These are phyloP conservation scores for Pestalotiopsis sp. DNA, from an alignment of 2,329 filamentous ascomycete species.

Conservation along the genomic window DNA sequence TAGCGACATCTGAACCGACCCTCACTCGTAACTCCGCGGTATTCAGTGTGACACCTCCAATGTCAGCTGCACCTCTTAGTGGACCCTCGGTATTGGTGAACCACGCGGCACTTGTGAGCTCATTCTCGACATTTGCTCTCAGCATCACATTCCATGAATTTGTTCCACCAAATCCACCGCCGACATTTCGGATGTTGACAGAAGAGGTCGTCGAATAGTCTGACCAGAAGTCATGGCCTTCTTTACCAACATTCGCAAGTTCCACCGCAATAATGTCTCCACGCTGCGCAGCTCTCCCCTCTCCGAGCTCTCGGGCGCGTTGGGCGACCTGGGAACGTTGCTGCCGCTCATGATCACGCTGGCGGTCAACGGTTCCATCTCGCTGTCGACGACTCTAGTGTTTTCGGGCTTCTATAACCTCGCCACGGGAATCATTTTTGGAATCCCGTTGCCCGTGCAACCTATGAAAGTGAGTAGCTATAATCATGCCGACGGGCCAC, in stretches of 20 bases:
- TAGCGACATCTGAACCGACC: neutral
- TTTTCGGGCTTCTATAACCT: slow-evolving; percentile 90
- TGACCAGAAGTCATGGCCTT: slow-evolving; percentile 22
- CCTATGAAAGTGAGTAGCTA: slow-evolving; percentile 65
- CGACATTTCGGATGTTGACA: neutral
- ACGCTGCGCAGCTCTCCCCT: slow-evolving; percentile 49
- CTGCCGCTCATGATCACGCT: slow-evolving; percentile 80
- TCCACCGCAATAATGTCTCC: slow-evolving; percentile 49
- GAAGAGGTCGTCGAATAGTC: neutral
- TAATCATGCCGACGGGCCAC: neutral
- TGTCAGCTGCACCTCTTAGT: neutral
- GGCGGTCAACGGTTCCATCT: slow-evolving; percentile 75
- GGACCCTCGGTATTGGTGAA: slow-evolving; percentile 5
- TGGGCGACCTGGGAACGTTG: slow-evolving; percentile 74
- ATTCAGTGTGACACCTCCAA: neutral
- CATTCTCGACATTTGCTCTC: neutral
- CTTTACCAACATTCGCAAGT: slow-evolving; percentile 29
- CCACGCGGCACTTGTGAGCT: slow-evolving; percentile 2
- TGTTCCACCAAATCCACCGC: neutral
- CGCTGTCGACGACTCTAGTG: slow-evolving; percentile 80
- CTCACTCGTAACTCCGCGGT: neutral
- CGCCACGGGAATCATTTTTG: slow-evolving; percentile 78
- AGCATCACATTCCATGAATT: neutral
- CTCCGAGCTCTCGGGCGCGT: slow-evolving; percentile 82
- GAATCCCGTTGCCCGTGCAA: slow-evolving; percentile 88